Conservation (phyloP, 345 rosid species). For the Hibiscus syriacus region DNA sequence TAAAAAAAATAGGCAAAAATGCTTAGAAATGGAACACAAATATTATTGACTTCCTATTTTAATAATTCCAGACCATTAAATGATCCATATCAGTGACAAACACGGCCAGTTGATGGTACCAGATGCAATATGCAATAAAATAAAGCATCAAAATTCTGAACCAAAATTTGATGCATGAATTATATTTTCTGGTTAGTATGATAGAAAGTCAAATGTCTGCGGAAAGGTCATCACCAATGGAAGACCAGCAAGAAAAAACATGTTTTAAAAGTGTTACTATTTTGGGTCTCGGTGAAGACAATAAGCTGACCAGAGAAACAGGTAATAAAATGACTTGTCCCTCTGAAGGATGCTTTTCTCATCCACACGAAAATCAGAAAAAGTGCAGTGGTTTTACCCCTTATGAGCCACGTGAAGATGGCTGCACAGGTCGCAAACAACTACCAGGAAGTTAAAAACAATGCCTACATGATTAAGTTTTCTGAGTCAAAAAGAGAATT, state of each 20-base stretch:
- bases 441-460: background rate
- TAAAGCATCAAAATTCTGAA: background rate
- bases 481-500: background rate
- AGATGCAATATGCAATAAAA: background rate
- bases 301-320: background rate
- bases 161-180: background rate
- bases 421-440: background rate
- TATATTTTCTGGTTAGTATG: background rate
- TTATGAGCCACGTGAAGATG: background rate
- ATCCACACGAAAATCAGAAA: background rate
- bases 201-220: background rate
- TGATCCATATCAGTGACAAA: background rate
- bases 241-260: background rate
- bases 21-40: background rate
- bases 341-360: background rate
- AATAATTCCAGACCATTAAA: background rate
- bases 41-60: background rate
- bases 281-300: background rate
- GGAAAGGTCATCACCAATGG: background rate
- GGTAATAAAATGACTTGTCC: background rate
- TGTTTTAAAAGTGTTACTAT: background rate
- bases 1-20: background rate
- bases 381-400: background rate
- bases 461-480: background rate
- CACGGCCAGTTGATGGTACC: background rate